Evolutionary conservation across 148 eudicot genomes (phyloP).

Genomic region (Vaccinium macrocarpon): DNA sequence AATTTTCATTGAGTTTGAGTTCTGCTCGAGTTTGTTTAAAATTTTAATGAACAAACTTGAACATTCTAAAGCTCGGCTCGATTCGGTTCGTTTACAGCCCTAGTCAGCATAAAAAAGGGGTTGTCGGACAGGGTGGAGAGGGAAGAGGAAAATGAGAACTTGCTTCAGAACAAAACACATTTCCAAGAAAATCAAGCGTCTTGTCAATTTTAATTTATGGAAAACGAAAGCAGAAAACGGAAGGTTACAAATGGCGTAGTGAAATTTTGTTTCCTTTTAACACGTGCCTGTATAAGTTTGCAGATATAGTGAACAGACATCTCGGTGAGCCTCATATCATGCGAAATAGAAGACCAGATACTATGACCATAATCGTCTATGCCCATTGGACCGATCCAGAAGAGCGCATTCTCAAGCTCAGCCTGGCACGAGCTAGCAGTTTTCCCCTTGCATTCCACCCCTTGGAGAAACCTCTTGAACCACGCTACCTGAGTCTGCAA

Average conservation of each 20-base stretch:
- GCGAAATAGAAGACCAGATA: neutral
- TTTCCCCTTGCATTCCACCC: constrained; percentile 16
- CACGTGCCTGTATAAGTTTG: constrained; percentile 20
- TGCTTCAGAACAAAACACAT: no score
- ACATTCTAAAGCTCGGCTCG: no score
- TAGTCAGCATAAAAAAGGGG: no score
- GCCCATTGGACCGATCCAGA: constrained; percentile 33
- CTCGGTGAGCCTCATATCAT: constrained; percentile 10
- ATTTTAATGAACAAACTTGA: no score
- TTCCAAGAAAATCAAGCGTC: neutral
- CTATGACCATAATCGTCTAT: constrained; percentile 22
- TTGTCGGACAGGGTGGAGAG: no score
- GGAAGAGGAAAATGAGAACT: no score
- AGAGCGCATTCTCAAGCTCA: constrained; percentile 25
- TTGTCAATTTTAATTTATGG: no score
- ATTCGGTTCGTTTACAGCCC: no score
- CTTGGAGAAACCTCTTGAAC: constrained; percentile 18
- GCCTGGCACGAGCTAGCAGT: neutral
- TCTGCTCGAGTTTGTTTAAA: no score
- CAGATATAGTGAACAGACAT: neutral
- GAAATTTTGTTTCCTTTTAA: neutral
- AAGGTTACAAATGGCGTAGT: no score
- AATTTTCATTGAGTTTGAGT: no score
- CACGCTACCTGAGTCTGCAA: constrained; percentile 26
- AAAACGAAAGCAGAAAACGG: no score